Conservation (phyloP, 257 asterid species). For the Lavandula angustifolia region DNA sequence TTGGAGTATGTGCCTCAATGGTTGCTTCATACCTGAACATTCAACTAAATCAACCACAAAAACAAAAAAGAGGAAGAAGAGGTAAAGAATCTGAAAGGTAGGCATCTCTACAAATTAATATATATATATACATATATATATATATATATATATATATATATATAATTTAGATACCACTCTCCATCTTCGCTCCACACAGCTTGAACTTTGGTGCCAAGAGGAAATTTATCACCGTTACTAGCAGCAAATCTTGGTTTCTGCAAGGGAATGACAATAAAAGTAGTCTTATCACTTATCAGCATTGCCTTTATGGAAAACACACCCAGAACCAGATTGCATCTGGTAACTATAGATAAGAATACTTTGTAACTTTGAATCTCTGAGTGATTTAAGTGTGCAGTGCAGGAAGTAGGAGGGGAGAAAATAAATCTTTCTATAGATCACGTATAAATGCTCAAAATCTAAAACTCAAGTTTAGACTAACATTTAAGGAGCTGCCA, state of each 20-base stretch:
- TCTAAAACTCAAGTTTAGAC: slow-evolving; percentile 35
- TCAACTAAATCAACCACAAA: slow-evolving; percentile 64
- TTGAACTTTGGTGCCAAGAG: slow-evolving; percentile 90
- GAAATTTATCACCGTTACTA: slow-evolving; percentile 49
- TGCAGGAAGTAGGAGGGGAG: slow-evolving; percentile 6
- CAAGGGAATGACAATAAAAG: slow-evolving; percentile 23
- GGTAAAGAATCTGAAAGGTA: slow-evolving; percentile 40
- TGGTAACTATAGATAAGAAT: neutral
- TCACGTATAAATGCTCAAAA: slow-evolving; percentile 10
- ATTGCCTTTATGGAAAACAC: neutral
- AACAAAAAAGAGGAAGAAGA: slow-evolving; percentile 36
- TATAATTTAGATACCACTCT: slow-evolving; percentile 64
- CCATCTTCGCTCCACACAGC: slow-evolving; percentile 99
- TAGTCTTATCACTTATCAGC: slow-evolving; percentile 24
- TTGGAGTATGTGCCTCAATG: slow-evolving; percentile 74
- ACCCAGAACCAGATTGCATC: slow-evolving; percentile 1
- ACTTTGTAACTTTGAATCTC: neutral
- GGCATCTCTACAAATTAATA: slow-evolving; percentile 5
- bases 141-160: too few species aligned
- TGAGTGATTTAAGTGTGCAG: slow-evolving; percentile 4
- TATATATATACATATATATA: neutral
- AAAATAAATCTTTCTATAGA: neutral
- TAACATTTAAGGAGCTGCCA: slow-evolving; percentile 49
- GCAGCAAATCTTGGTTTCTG: slow-evolving; percentile 50
- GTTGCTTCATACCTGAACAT: slow-evolving; percentile 86